A percentile compares a stretch with the other conserved stretches of the same genome.
Evolutionary conservation across 1,284 basidiomycete genomes (phyloP).

Genomic region (Phenoliferia sp.): DNA sequence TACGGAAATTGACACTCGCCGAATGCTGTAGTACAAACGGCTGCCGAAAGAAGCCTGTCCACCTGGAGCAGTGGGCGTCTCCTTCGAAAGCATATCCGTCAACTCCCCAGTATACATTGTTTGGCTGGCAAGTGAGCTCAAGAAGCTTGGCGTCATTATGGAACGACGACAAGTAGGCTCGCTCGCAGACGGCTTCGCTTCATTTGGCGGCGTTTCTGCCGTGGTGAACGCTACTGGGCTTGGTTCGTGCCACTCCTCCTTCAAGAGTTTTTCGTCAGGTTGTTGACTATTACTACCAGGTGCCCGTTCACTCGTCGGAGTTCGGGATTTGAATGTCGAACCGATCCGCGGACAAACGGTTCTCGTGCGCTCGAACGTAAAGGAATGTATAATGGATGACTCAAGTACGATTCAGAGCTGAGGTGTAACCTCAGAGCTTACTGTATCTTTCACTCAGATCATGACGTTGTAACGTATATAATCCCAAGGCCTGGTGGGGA

Average conservation of each 20-base stretch:
- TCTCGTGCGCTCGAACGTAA: constrained; percentile 48
- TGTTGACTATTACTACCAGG: too few relatives aligned
- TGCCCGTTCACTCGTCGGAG: constrained; percentile 67
- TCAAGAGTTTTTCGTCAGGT: background rate
- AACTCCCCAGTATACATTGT: constrained; percentile 43
- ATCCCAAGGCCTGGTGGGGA: constrained; percentile 46
- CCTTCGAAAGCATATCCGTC: constrained; percentile 44
- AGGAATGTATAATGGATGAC: constrained; percentile 33
- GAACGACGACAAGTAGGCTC: constrained; percentile 40
- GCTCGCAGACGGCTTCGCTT: constrained; percentile 41
- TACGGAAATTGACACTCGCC: too few relatives aligned
- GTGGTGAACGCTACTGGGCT: constrained; percentile 50
- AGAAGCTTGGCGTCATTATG: constrained; percentile 38
- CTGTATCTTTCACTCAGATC: constrained; percentile 13
- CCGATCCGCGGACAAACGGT: constrained; percentile 85
- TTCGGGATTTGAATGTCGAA: constrained; percentile 65
- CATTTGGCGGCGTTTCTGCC: constrained; percentile 35
- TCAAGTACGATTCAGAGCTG: background rate
- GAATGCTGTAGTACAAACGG: constrained; percentile 48
- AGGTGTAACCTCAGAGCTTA: background rate
- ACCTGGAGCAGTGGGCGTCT: constrained; percentile 41
- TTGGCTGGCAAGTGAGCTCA: constrained; percentile 38
- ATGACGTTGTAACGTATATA: constrained; percentile 39
- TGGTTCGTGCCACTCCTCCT: constrained; percentile 35
- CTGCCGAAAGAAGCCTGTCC: constrained; percentile 33